These are phyloP conservation scores for Tuber melanosporum DNA, from an alignment of 495 filamentous ascomycete genomes.

Conservation along the genomic window DNA sequence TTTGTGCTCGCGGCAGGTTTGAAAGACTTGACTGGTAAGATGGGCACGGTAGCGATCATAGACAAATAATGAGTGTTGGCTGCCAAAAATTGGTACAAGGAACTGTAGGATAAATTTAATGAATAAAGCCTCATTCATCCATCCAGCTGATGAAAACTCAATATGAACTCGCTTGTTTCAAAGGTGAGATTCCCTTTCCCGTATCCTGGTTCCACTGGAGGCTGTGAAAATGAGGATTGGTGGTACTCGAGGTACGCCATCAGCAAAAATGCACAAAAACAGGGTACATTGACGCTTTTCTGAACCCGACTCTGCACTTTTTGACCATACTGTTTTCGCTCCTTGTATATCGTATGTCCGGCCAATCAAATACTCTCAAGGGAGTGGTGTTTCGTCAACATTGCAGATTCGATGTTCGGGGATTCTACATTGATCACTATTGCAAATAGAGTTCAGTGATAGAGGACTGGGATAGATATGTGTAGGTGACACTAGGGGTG, in stretches of 20 bases:
- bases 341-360: no score
- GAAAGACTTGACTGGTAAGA: background rate
- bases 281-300: no score
- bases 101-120: background rate
- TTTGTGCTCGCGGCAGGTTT: background rate
- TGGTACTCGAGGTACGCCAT: background rate
- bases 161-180: conserved; percentile 1
- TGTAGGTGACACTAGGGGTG: background rate
- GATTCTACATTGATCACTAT: no score
- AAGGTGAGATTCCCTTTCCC: background rate
- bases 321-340: no score
- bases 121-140: conserved; percentile 4
- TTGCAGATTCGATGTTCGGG: no score
- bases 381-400: no score
- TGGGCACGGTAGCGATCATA: conserved; percentile 1
- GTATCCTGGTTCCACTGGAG: background rate
- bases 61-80: background rate
- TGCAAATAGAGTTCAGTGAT: no score
- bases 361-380: no score
- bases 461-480: no score
- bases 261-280: no score
- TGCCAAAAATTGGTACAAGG: conserved; percentile 1
- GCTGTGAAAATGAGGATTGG: conserved; percentile 9
- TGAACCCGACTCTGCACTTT: no score
- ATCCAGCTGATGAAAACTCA: conserved; percentile 7